Evolutionary conservation across 2,329 filamentous ascomycete species (phyloP), one percentile per base, ranked within the genome.

Genomic region (Fusarium devonianum): DNA sequence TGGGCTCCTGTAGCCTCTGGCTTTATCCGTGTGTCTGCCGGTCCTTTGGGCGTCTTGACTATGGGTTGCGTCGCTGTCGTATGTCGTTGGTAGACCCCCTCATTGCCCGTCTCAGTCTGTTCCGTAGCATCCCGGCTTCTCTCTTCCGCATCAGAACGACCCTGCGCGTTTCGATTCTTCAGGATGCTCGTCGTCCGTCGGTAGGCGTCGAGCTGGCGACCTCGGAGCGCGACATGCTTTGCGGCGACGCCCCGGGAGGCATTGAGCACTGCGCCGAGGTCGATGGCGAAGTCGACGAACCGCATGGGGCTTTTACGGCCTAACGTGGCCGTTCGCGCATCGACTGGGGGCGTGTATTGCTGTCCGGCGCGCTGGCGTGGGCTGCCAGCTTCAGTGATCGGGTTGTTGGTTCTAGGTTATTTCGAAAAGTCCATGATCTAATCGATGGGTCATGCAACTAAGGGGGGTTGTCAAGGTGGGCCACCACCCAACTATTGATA

Each of bases 231-330:
- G 37, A 82, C 67, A 70, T 87, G 85, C 69, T 81, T 85, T 37
- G 78, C 72, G 37, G 86, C 87, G 53, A 92, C 80, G 23, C 82
- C 82, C 51, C 85, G 82, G 39, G 88, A 87, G 67, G 85, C 88
- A 75, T 81, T 84, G 70, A 88, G 78, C 58, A 92, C 78, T 53
- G 86, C 83, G 60, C 86, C 84, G 63, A 88, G 76, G 74, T 92
- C 89, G 68, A 92, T 76, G 56, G 78, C 74, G 67, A 79, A 83
- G 74, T 82, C 86, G 74, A 81, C 82, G 79, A 84, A 75, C 70
- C 81, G 75, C 82, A 85, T 85, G 61, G 62, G 56, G 62, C 34
- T 34, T 65, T 50, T 36, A 33, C 49, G 55, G 56, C 62, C 65
- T 63, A 56, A 21, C 26, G 41, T 48, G 50, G 47, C 56, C 56